Evolutionary conservation across 176 grass and related monocot genomes (phyloP).

Genomic region (Ampelocalamus luodianensis): DNA sequence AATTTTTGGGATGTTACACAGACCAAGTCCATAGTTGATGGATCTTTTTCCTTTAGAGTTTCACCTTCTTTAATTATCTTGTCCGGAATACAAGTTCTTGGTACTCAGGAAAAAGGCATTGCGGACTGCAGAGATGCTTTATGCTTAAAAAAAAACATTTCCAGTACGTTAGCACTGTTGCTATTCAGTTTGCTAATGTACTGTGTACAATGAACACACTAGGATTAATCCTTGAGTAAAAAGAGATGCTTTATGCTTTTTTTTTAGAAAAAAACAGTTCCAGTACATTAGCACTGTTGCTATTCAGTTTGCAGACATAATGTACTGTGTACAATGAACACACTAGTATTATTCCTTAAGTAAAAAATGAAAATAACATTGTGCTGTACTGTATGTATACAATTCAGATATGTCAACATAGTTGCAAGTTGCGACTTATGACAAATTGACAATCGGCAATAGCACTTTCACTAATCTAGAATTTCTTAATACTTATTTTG

Average conservation of each 20-base stretch:
- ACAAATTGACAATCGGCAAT: background rate
- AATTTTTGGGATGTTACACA: no score
- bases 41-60: background rate
- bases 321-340: background rate
- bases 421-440: slow-evolving; percentile 4
- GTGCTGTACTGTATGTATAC: background rate
- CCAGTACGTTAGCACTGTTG: background rate
- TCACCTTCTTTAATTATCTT: background rate
- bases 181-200: background rate
- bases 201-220: no score
- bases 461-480: background rate
- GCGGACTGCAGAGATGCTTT: background rate
- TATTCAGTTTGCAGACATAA: background rate
- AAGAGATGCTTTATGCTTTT: background rate
- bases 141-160: background rate
- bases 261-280: background rate
- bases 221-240: background rate
- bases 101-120: background rate
- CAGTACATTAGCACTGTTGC: background rate
- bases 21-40: no score
- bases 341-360: background rate
- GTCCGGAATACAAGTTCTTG: background rate
- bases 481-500: background rate
- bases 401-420: slow-evolving; percentile 1
- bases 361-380: background rate